A percentile compares a stretch with the other conserved stretches of the same genome.
Evolutionary conservation across 1,284 basidiomycete species (phyloP).

Genomic region (Cryptococcus hybrid): DNA sequence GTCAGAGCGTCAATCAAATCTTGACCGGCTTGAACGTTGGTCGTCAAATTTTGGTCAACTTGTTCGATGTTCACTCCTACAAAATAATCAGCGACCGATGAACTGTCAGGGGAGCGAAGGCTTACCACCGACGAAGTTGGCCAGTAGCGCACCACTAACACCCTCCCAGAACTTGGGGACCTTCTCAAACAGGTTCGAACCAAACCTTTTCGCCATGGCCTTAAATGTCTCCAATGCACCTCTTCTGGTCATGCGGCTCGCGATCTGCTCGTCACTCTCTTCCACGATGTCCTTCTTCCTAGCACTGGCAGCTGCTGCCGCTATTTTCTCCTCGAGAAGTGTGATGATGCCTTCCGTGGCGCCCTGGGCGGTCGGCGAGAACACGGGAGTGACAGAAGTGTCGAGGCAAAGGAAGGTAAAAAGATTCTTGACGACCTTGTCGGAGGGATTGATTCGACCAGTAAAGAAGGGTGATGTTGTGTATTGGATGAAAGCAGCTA

Average conservation of each 20-base stretch:
- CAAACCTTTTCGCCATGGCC: conserved; percentile 76
- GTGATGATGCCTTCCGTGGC: conserved; percentile 75
- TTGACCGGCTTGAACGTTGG: conserved; percentile 61
- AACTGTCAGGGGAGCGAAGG: background rate
- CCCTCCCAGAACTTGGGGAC: conserved; percentile 94
- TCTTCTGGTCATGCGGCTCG: conserved; percentile 57
- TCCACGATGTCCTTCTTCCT: conserved; percentile 54
- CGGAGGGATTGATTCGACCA: conserved; percentile 60
- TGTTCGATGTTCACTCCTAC: conserved; percentile 12
- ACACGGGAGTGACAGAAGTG: conserved; percentile 82
- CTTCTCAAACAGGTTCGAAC: conserved; percentile 65
- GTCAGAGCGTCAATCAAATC: conserved; percentile 92
- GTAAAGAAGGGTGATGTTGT: conserved; percentile 67
- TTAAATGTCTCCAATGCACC: conserved; percentile 84
- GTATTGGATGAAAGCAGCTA: conserved; percentile 84
- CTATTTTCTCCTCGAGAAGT: conserved; percentile 56
- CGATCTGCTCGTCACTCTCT: conserved; percentile 55
- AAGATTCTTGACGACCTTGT: conserved; percentile 97
- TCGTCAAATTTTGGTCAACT: conserved; percentile 16
- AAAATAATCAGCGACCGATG: background rate
- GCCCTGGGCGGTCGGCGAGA: conserved; percentile 55
- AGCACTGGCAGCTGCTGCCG: conserved; percentile 53
- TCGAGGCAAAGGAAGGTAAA: conserved; percentile 97
- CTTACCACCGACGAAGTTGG: conserved; percentile 65
- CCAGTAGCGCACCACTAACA: conserved; percentile 74